Evolutionary conservation across 352 stramenopile genomes (phyloP), one percentile per base, ranked within the genome.

Genomic region (Globisporangium paddicum): DNA sequence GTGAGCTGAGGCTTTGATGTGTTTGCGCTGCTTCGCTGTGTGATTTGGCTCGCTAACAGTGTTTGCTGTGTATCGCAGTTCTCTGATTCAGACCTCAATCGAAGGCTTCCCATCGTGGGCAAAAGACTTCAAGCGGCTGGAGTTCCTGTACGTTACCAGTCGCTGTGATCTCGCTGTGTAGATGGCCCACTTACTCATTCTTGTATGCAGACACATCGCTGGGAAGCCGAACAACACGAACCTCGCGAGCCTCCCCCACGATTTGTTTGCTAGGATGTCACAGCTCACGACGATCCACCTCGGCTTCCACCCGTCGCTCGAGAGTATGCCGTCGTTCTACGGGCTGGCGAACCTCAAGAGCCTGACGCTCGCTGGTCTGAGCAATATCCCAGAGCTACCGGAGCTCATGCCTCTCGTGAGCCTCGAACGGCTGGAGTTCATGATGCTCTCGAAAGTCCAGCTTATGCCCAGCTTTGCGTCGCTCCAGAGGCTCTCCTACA

Each of bases 101-200:
- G 35, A 60, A 34, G 34, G 16, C 6, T 26, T 80, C 2, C 72
- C 72, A 4, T n/a, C 41, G 2, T 81, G 72, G 72, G 30, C 58
- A 6, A 70, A 66, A 26, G 62, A 63, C 8, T 69, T 83, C 16
- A 51, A 51, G 14, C 64, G 67, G 7, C 60, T 83, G 0, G 46
- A 79, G 25, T 80, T 71, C 18, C 30, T 83, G 74, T 83, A 68
- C 34, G 73, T 18, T 14, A n/a, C 44, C 23, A 45, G 38, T 23
- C 38, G 13, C 18, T 45, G 9, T 51, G 35, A 11, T 5, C 1
- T 51, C 45, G 4, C 35, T 30, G 11, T 30, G 37, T 41, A 6
- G 35, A 41, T 41, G 13, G 7, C 35, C n/a, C 14, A 13, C 35
- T 41, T 5, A n/a, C 35, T 41, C 35, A 3, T 37, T 11, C 14